phyloP scores from a whole-genome alignment of 2,329 filamentous ascomycete species.

The Coniella vitis region DNA sequence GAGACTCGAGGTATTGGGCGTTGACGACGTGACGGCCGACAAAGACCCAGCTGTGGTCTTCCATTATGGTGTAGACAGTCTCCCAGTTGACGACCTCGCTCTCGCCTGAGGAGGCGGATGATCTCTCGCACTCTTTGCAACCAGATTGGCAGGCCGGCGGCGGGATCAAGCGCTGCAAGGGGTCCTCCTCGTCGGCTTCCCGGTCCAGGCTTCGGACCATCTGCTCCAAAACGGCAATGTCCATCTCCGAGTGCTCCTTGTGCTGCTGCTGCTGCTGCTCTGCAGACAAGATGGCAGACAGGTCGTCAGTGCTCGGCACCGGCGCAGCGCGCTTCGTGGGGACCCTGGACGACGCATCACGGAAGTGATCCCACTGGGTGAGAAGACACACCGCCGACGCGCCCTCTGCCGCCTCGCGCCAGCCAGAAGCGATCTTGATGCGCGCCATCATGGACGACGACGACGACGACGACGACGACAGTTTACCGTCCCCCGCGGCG shows the following conservation, averaged over 20 bases:
- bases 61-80: slow-evolving; percentile 11
- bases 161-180: neutral
- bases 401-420: slow-evolving; percentile 37
- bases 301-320: neutral
- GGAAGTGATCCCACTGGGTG: slow-evolving; percentile 48
- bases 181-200: slow-evolving; percentile 5
- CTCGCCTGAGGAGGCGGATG: slow-evolving; percentile 4
- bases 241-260: slow-evolving; percentile 22
- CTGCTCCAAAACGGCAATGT: slow-evolving; percentile 23
- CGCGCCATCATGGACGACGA: slow-evolving; percentile 21
- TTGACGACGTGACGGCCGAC: slow-evolving; percentile 16
- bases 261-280: neutral
- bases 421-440: slow-evolving; percentile 33
- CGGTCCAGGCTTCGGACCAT: slow-evolving; percentile 13
- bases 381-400: slow-evolving; percentile 42
- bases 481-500: slow-evolving; percentile 2
- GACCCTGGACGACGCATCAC: slow-evolving; percentile 21
- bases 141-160: neutral
- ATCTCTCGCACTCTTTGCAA: slow-evolving; percentile 12
- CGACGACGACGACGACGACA: no score
- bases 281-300: neutral
- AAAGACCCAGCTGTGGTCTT: slow-evolving; percentile 16
- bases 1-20: slow-evolving; percentile 9
- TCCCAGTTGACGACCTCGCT: slow-evolving; percentile 15
- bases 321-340: slow-evolving; percentile 7